These are phyloP conservation scores for Fomitiporia mediterranea DNA, from an alignment of 1,284 basidiomycete genomes.

Conservation along the genomic window DNA sequence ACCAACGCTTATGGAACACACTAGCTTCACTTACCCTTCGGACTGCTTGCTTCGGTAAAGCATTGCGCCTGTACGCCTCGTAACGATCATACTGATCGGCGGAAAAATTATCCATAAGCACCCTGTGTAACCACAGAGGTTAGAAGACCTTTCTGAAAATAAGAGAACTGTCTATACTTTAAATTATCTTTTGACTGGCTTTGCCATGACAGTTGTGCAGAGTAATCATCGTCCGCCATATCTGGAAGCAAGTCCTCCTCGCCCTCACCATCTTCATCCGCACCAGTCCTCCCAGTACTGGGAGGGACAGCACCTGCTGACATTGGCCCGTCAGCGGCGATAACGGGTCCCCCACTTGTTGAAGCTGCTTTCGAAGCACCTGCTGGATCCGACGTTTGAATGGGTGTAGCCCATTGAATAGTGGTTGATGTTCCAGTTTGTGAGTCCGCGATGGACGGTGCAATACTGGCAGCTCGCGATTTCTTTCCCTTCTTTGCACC, in stretches of 20 bases:
- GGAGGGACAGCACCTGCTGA: slow-evolving; percentile 21
- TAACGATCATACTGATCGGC: slow-evolving; percentile 84
- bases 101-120: slow-evolving; percentile 84
- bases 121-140: slow-evolving; percentile 38
- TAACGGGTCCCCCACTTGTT: slow-evolving; percentile 23
- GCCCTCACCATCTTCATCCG: slow-evolving; percentile 51
- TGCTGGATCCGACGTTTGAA: slow-evolving; percentile 14
- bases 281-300: slow-evolving; percentile 23
- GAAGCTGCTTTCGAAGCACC: slow-evolving; percentile 8
- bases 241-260: slow-evolving; percentile 73
- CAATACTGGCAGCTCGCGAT: slow-evolving; percentile 16
- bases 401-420: slow-evolving; percentile 16
- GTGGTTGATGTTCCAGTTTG: background rate
- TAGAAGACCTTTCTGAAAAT: background rate
- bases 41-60: slow-evolving; percentile 78
- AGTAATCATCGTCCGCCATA: slow-evolving; percentile 83
- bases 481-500: slow-evolving; percentile 14
- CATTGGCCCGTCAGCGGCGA: slow-evolving; percentile 24
- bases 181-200: slow-evolving; percentile 81
- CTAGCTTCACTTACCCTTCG: slow-evolving; percentile 51
- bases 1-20: background rate
- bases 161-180: slow-evolving; percentile 43
- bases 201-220: slow-evolving; percentile 72
- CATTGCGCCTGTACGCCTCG: slow-evolving; percentile 81
- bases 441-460: slow-evolving; percentile 12